Evolutionary conservation across 2,329 filamentous ascomycete genomes (phyloP), one percentile per base, ranked within the genome.

Genomic region (Apiospora marii): DNA sequence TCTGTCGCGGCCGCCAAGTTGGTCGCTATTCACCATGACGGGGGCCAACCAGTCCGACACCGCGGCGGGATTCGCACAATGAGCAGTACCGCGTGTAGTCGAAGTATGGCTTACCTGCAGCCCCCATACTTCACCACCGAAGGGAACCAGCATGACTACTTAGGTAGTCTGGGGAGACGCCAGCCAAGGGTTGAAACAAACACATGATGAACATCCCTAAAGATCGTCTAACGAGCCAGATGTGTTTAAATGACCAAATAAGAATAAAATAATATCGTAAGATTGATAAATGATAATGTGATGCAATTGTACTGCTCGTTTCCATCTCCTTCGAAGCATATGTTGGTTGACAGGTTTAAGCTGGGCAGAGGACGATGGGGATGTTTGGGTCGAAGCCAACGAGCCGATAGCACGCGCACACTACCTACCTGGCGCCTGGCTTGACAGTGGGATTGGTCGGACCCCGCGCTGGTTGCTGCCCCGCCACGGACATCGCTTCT

Each of bases 1-100:
- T 5, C 72, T 68, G 24, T 69, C 74, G 46, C 64, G 61, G 22
- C 73, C 74, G 1, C 69, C 71, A 3, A 75, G 72, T 19, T 68
- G 53, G 70, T 73, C 41, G 16, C 8, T 69, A 16, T 71, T 70
- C 0, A 71, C 72, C 24, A 27, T 3, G 41, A 4, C 41, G 14
- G 67, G 67, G n/a, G 24, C 43, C 67, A n/a, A 48, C 22, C 2
- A 68, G 67, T 7, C 67, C 67, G 12, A 30, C 24, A 22, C 5
- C 22, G 14, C 44, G 41, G n/a, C n/a, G 43, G n/a, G 24, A 46
- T 5, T 48, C 67, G n/a, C 12, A 44, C 5, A 68, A 27, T 3
- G 67, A 68, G 41, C 64, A 68, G 64, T 68, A 44, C 46, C 64
- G 64, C 8, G n/a, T n/a, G 37, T 12, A 46, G n/a, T 68, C 64